Conservation (phyloP, 2,329 filamentous ascomycete species). For the Elsinoe necatrix region DNA sequence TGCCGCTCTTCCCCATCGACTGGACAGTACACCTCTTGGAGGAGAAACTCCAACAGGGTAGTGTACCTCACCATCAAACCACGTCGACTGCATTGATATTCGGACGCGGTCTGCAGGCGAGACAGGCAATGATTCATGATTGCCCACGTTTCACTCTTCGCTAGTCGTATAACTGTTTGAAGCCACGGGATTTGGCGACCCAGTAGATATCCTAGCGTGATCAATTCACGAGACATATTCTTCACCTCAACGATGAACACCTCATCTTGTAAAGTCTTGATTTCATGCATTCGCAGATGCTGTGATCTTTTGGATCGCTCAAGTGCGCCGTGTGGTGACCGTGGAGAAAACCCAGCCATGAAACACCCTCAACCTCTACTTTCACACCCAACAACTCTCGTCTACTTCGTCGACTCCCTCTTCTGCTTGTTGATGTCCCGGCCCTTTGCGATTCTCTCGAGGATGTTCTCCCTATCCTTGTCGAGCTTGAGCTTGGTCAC, state of each 20-base stretch:
- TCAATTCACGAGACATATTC: conserved; percentile 22
- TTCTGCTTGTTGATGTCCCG: conserved; percentile 61
- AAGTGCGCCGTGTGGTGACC: conserved; percentile 15
- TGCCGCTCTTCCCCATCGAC: too few relatives aligned
- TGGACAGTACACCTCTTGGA: background rate
- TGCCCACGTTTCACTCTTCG: conserved; percentile 61
- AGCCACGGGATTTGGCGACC: conserved; percentile 64
- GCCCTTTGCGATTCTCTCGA: conserved; percentile 74
- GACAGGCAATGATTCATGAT: conserved; percentile 40
- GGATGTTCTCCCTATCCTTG: conserved; percentile 85
- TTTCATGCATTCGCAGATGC: conserved; percentile 15
- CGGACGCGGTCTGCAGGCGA: conserved; percentile 74
- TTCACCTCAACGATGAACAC: background rate
- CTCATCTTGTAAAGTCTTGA: conserved; percentile 13
- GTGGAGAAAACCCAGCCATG: conserved; percentile 15
- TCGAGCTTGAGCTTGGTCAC: conserved; percentile 98
- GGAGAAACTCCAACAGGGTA: background rate
- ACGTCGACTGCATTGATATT: conserved; percentile 53
- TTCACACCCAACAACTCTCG: background rate
- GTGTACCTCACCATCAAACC: conserved; percentile 87
- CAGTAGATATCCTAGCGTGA: conserved; percentile 82
- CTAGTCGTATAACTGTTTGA: conserved; percentile 84
- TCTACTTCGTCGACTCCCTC: conserved; percentile 45
- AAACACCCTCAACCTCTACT: conserved; percentile 7
- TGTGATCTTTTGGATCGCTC: conserved; percentile 16